Evolutionary conservation across 1,139 yeast genomes (phyloP).

Genomic region (Pichia norvegensis): DNA sequence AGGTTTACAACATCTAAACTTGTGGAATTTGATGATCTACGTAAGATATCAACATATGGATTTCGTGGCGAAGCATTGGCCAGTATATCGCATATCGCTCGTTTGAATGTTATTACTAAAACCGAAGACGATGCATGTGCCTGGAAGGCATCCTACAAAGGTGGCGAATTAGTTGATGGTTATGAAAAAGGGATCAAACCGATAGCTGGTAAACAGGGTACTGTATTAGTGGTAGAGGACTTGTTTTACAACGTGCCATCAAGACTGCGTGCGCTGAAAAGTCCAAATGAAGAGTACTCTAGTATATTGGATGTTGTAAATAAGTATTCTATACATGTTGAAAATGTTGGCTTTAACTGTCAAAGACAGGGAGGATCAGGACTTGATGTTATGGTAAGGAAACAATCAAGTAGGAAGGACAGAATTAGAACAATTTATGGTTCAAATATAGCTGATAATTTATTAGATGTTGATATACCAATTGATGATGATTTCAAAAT

Average conservation of each 20-base stretch:
- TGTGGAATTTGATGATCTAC: slow-evolving; percentile 41
- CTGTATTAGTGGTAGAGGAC: slow-evolving; percentile 80
- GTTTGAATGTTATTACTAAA: slow-evolving; percentile 74
- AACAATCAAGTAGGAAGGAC: slow-evolving; percentile 44
- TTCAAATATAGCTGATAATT: slow-evolving; percentile 55
- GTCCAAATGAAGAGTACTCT: slow-evolving; percentile 67
- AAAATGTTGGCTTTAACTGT: slow-evolving; percentile 65
- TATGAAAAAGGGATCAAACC: slow-evolving; percentile 53
- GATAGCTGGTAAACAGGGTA: slow-evolving; percentile 82
- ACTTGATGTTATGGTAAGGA: slow-evolving; percentile 48
- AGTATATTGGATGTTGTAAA: slow-evolving; percentile 78
- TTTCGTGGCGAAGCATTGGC: slow-evolving; percentile 58
- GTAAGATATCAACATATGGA: slow-evolving; percentile 46
- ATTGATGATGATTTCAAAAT: slow-evolving; percentile 21
- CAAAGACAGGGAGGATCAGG: slow-evolving; percentile 41
- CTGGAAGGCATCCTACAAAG: slow-evolving; percentile 52
- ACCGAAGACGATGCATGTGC: slow-evolving; percentile 58
- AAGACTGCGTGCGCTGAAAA: slow-evolving; percentile 56
- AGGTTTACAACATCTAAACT: slow-evolving; percentile 53
- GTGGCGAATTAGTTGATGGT: slow-evolving; percentile 45
- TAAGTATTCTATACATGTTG: slow-evolving; percentile 71
- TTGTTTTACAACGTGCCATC: slow-evolving; percentile 85
- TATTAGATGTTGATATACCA: slow-evolving; percentile 39
- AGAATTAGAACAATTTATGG: slow-evolving; percentile 74
- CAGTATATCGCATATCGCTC: slow-evolving; percentile 51